These are phyloP conservation scores for Rhodotorula glutinis DNA, from an alignment of 1,284 basidiomycete species.

Conservation along the genomic window DNA sequence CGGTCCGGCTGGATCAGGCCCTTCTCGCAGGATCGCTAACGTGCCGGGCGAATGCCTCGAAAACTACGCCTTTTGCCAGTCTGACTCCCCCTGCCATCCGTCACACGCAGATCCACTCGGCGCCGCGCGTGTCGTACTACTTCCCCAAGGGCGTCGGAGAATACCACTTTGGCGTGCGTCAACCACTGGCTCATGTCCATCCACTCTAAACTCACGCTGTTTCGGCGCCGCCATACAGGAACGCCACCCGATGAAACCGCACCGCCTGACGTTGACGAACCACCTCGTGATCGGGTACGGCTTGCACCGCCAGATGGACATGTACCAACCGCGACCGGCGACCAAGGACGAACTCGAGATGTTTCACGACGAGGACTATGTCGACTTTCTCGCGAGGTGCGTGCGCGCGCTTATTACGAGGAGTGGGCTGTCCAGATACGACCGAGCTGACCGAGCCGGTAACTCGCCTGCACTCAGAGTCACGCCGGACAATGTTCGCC, in stretches of 20 bases:
- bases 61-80: no score
- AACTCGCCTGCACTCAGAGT: constrained; percentile 58
- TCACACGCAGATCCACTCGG: constrained; percentile 33
- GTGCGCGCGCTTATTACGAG: constrained; percentile 31
- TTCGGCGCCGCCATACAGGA: constrained; percentile 57
- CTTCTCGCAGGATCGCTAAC: no score
- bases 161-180: constrained; percentile 85
- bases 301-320: constrained; percentile 91
- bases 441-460: no score
- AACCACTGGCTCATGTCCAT: no score
- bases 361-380: constrained; percentile 90
- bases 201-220: background rate
- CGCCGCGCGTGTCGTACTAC: constrained; percentile 76
- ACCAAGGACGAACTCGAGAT: constrained; percentile 82
- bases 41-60: no score
- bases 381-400: constrained; percentile 87
- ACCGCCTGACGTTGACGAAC: constrained; percentile 89
- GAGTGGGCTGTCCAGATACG: no score
- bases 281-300: constrained; percentile 94
- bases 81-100: background rate
- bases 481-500: constrained; percentile 71
- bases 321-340: constrained; percentile 83
- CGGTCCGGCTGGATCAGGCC: no score
- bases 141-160: constrained; percentile 90
- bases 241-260: constrained; percentile 98